Percentiles rank a stretch among this genome's conserved stretches.
Evolutionary conservation across 169 alveolate genomes (phyloP).

Genomic region (Hammondia hammondi): DNA sequence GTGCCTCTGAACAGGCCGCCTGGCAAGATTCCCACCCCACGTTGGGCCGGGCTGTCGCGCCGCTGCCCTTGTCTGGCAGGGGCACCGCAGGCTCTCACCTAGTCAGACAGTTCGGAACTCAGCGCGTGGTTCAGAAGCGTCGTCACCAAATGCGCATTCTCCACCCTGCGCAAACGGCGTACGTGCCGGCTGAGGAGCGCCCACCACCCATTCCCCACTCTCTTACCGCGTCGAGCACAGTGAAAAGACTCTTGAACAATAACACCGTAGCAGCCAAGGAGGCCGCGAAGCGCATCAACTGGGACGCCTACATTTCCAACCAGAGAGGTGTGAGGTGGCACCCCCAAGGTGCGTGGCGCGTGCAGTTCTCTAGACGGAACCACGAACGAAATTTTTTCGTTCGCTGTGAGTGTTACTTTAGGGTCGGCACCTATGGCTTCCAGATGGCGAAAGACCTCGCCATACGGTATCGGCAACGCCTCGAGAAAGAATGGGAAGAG

Average conservation of each 20-base stretch:
- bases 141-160: constrained; percentile 46
- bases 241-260: constrained; percentile 81
- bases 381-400: constrained; percentile 88
- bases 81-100: background rate
- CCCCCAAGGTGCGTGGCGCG: constrained; percentile 91
- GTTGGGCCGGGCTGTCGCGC: too few relatives aligned
- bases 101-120: constrained; percentile 44
- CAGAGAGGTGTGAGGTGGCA: constrained; percentile 91
- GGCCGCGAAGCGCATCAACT: constrained; percentile 81
- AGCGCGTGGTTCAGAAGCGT: constrained; percentile 66
- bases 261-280: constrained; percentile 82
- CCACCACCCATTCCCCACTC: constrained; percentile 83
- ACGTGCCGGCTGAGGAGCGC: constrained; percentile 31
- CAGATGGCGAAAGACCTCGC: constrained; percentile 84
- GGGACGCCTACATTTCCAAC: constrained; percentile 85
- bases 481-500: constrained; percentile 84
- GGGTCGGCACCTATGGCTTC: constrained; percentile 83
- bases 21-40: too few relatives aligned
- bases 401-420: constrained; percentile 81
- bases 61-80: too few relatives aligned
- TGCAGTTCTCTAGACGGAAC: constrained; percentile 84
- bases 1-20: too few relatives aligned
- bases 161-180: constrained; percentile 46
- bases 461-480: constrained; percentile 83
- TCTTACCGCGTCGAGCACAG: constrained; percentile 81